Evolutionary conservation across 495 filamentous ascomycete genomes (phyloP).

Genomic region (Tuber indicum): DNA sequence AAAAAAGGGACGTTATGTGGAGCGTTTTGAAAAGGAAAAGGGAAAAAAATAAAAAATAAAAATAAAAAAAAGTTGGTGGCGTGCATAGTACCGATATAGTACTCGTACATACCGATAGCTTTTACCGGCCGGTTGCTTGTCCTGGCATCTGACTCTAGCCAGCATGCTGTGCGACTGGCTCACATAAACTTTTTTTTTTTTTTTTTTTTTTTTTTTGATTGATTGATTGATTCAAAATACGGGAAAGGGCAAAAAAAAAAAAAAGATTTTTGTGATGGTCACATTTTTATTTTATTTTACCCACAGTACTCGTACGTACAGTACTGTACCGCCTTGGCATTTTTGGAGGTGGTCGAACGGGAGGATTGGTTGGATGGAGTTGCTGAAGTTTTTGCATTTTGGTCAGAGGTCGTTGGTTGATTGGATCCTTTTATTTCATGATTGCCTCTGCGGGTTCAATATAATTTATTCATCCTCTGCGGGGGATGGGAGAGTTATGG

Average conservation of each 20-base stretch:
- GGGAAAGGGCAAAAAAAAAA: neutral
- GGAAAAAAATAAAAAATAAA: no score
- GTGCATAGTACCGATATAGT: neutral
- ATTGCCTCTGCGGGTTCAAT: neutral
- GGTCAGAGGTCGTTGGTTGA: neutral
- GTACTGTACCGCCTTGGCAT: neutral
- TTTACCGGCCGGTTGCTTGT: neutral
- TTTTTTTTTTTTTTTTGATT: no score
- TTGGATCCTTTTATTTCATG: neutral
- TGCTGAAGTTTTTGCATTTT: neutral
- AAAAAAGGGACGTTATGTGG: neutral
- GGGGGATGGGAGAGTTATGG: neutral
- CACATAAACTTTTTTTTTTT: neutral
- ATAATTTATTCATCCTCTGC: no score
- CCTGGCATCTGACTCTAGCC: neutral
- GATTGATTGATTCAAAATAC: neutral
- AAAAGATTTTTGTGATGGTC: neutral
- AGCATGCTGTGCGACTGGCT: neutral
- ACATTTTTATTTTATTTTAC: neutral
- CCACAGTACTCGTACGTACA: no score
- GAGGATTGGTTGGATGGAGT: neutral
- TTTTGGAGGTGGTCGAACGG: neutral
- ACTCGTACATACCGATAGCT: neutral
- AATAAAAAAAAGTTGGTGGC: neutral
- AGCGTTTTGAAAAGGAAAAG: neutral